Evolutionary conservation across 495 filamentous ascomycete genomes (phyloP).

Genomic region (Glarea lozoyensis): DNA sequence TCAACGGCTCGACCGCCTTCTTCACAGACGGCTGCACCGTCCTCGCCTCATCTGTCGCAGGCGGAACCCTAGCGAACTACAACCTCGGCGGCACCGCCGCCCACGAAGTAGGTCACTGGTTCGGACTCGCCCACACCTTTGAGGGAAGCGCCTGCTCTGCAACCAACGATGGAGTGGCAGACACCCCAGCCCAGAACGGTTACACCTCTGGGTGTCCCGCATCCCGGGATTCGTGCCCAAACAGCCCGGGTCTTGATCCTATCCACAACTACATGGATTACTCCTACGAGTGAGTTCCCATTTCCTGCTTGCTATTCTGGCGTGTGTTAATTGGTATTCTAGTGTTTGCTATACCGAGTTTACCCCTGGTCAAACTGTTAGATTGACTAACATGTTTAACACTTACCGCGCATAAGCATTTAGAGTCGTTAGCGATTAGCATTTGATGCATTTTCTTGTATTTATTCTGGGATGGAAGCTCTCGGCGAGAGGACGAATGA

Average conservation of each 20-base stretch:
- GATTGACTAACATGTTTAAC: constrained; percentile 34
- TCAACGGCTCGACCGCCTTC: constrained; percentile 29
- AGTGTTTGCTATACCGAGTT: constrained; percentile 36
- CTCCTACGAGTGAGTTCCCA: constrained; percentile 38
- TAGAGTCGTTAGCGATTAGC: too few species aligned
- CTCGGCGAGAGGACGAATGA: too few species aligned
- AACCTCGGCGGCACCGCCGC: constrained; percentile 50
- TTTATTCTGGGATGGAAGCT: too few species aligned
- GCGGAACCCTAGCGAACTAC: constrained; percentile 39
- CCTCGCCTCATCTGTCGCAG: constrained; percentile 43
- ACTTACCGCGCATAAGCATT: constrained; percentile 38
- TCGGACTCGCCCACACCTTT: constrained; percentile 58
- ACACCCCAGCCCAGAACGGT: constrained; percentile 46
- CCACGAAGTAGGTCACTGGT: constrained; percentile 62
- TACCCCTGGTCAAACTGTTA: constrained; percentile 32
- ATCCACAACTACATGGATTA: constrained; percentile 65
- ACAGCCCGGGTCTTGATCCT: constrained; percentile 38
- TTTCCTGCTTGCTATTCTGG: not conserved
- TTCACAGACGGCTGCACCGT: constrained; percentile 51
- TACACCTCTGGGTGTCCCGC: constrained; percentile 50
- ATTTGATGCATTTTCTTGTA: too few species aligned
- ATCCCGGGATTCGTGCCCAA: constrained; percentile 43
- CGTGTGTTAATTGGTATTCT: not conserved
- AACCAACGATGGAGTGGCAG: constrained; percentile 45
- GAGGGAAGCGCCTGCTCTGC: constrained; percentile 48